phyloP scores from a whole-genome alignment of 83 land plant species.

The Picea abies region DNA sequence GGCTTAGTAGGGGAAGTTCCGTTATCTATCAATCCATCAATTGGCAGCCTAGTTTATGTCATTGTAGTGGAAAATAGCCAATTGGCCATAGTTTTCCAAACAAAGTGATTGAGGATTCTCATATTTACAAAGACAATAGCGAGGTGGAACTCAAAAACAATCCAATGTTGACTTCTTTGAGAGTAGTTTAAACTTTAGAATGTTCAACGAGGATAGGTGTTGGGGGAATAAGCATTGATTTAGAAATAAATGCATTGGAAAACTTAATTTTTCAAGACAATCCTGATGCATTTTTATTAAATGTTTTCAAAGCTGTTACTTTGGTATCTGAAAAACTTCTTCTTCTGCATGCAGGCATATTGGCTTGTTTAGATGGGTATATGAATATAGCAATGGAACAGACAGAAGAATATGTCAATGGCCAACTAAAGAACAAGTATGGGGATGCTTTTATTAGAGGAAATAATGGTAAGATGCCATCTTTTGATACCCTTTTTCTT shows the following conservation, averaged over 20 bases:
- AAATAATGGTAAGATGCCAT: slow-evolving; percentile 76
- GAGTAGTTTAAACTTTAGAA: too few relatives aligned
- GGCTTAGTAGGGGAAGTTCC: neutral
- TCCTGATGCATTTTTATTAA: neutral
- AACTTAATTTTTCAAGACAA: neutral
- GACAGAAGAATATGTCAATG: slow-evolving; percentile 98
- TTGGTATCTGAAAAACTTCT: neutral
- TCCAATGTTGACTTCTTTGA: too few relatives aligned
- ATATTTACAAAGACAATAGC: too few relatives aligned
- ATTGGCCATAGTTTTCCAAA: too few relatives aligned
- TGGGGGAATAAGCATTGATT: too few relatives aligned
- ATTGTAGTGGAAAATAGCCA: neutral
- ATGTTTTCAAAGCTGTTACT: neutral
- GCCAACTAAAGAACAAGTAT: slow-evolving; percentile 97
- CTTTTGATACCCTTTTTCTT: slow-evolving; percentile 5
- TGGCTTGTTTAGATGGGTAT: slow-evolving; percentile 96
- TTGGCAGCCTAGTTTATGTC: neutral
- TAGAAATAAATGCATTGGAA: too few relatives aligned
- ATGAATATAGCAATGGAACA: slow-evolving; percentile 99
- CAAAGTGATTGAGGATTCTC: too few relatives aligned
- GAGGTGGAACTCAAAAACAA: too few relatives aligned
- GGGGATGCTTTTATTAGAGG: slow-evolving; percentile 99
- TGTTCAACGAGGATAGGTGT: too few relatives aligned
- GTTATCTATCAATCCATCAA: neutral
- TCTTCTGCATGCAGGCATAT: slow-evolving; percentile 62